Base-by-base conservation (phyloP, 2,329 filamentous ascomycete species). In the Fusarium pseudonygamai region DNA sequence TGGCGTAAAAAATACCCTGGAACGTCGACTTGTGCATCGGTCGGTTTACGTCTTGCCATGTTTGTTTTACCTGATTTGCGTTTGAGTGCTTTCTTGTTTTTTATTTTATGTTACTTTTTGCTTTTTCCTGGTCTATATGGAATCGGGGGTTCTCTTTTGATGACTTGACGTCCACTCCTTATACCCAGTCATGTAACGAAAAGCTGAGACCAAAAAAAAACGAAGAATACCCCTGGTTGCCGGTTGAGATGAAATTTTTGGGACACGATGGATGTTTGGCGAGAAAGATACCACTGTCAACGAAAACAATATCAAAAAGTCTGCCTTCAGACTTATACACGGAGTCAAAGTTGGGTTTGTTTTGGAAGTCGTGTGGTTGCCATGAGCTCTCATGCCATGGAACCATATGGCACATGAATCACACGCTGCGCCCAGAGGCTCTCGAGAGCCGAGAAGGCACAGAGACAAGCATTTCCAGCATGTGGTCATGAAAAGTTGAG, bases 1-100 rank as follows among this genome's bases (percentile, higher is more conserved):
- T 89, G 86, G 87, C 86, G 88, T 85, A 85, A 86, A 84, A 84
- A 85, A 88, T 88, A 87, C 85, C 86, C 84, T 80, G 83, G 82
- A 84, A 83, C 78, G 69, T 76, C 78, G 80, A 83, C 78, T 81
- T 83, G 78, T 83, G 83, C 84, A 85, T 87, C 82, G 84, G 83
- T 86, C 83, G 84, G 83, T 82, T 70, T 81, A 80, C 78, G 76
- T 78, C 80, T 79, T 78, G 78, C 80, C 75, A 75, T 79, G 76
- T 77, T 73, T 74, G 69, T 69, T 67, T 74, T 70, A 64, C 70
- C 69, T 60, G 55, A 46, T 61, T 63, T 75, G 59, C 68, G 60
- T 68, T 73, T 69, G 61, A 67, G 52, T 72, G 53, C 47, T 75
- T 61, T 63, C 32, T 36, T 68, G 46, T 58, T 71, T 70, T 69